These are phyloP conservation scores for Aspergillus asperescens DNA, from an alignment of 495 filamentous ascomycete species.

Conservation along the genomic window DNA sequence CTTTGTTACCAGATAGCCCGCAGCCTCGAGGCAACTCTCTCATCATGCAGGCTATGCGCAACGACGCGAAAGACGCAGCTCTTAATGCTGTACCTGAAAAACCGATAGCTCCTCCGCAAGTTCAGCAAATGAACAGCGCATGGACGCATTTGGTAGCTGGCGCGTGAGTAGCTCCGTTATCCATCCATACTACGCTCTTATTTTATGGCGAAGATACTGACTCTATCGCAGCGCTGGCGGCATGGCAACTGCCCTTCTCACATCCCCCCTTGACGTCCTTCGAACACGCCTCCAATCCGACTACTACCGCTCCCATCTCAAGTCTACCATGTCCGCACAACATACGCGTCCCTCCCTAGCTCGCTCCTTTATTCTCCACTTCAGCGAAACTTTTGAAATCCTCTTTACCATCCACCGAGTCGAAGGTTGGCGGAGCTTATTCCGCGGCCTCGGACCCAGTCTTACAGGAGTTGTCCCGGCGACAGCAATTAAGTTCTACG, in stretches of 20 bases:
- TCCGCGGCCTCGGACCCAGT: constrained; percentile 85
- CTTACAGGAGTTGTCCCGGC: constrained; percentile 83
- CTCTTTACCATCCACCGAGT: constrained; percentile 66
- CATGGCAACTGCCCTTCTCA: constrained; percentile 76
- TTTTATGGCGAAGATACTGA: not conserved
- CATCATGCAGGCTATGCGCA: constrained; percentile 12
- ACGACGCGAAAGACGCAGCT: constrained; percentile 12
- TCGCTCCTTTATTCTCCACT: constrained; percentile 51
- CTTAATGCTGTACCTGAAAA: constrained; percentile 7
- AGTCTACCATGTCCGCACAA: constrained; percentile 24
- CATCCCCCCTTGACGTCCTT: constrained; percentile 81
- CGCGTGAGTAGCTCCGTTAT: constrained; percentile 53
- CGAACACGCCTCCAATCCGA: constrained; percentile 86
- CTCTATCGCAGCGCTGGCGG: constrained; percentile 61
- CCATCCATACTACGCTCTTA: not conserved
- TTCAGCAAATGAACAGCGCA: constrained; percentile 13
- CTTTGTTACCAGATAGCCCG: not conserved
- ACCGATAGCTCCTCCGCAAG: constrained; percentile 10
- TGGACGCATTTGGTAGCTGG: constrained; percentile 86
- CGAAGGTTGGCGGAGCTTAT: constrained; percentile 79
- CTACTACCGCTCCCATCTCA: constrained; percentile 60
- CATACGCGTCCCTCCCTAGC: constrained; percentile 36
- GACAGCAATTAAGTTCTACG: constrained; percentile 81
- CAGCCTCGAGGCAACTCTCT: not conserved
- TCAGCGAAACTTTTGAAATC: constrained; percentile 73